Base-by-base conservation (phyloP, 208 protist genomes). In the Leptomonas seymouri region DNA sequence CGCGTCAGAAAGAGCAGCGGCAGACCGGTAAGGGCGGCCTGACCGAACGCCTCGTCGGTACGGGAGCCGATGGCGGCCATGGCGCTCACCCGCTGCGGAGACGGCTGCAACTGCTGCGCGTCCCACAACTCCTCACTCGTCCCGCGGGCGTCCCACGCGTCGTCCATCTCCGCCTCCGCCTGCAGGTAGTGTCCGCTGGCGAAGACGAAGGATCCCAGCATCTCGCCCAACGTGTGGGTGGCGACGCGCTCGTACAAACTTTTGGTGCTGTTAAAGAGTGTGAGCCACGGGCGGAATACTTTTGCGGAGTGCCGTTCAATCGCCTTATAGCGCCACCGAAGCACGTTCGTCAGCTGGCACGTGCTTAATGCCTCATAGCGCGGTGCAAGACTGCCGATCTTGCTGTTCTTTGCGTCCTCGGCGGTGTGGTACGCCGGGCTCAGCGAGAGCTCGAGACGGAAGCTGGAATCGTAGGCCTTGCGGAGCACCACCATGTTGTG, bases 331-430 rank as follows among this genome's bases (percentile, higher is more conserved):
- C 90, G 80, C 25, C 69, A 70, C 30, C 90, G 84, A 62, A 95
- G 91, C 21, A 68, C 57, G 71, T 95, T 95, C 41, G 83, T 90
- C 60, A 93, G 78, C 72, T 95, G 90, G 66, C 90, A 95, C 20
- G 81, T 84, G 28, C 80, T 76, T 6, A 95, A 63, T 14, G 76
- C 64, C 54, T 80, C 76, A 71, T 86, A 88, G 49, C 50, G 69
- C 16, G 80, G 68, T 34, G 74, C 59, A 34, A 83, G 71, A 7
- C 53, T 36, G n/a, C 60, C 59, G 42, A 71, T 67, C 25, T n/a
- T 41, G 30, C 58, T 56, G 28, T 23, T 36, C 16, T 27, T 54
- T n/a, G 30, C 31, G 28, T 65, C 63, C 25, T 18, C 31, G 48
- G 49, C 69, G 2, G 27, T 68, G 15, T 77, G 53, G 53, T 66